Evolutionary conservation across 2,329 filamentous ascomycete species (phyloP).

Genomic region (Dactylellina sp.): DNA sequence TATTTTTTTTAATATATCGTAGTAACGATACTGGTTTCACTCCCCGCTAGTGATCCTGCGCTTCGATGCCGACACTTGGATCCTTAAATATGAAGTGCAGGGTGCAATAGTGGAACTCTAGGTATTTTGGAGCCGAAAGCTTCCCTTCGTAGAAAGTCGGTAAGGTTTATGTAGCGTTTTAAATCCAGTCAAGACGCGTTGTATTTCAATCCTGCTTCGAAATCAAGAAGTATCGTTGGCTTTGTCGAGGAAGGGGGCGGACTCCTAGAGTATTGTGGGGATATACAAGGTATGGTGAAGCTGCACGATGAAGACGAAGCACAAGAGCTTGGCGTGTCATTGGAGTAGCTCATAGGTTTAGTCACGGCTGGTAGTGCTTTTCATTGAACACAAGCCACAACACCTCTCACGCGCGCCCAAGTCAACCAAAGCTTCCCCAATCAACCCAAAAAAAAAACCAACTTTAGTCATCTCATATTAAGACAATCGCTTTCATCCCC

Average conservation of each 20-base stretch:
- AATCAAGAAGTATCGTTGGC: neutral
- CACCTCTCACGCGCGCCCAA: constrained; percentile 15
- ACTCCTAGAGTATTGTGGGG: neutral
- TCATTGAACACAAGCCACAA: constrained; percentile 21
- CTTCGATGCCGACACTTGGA: neutral
- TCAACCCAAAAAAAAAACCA: too few species aligned
- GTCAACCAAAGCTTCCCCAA: neutral
- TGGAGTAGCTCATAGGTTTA: too few species aligned
- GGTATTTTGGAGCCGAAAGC: too few species aligned
- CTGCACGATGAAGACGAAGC: neutral
- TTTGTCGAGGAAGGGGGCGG: too few species aligned
- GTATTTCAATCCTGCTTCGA: neutral
- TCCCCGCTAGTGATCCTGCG: neutral
- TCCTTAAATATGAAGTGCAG: neutral
- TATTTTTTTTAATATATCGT: neutral
- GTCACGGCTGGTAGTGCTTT: neutral
- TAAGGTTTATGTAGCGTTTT: too few species aligned
- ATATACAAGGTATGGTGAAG: neutral
- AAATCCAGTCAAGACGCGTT: neutral
- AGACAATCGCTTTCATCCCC: constrained; percentile 33
- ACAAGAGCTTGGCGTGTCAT: neutral
- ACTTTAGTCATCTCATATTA: constrained; percentile 10
- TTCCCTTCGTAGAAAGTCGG: too few species aligned
- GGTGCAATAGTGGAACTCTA: too few species aligned
- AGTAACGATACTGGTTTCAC: neutral